A percentile compares a stretch with the other conserved stretches of the same genome.
phyloP scores from a whole-genome alignment of 2,329 filamentous ascomycete genomes.

The Hypoxylon sp. region DNA sequence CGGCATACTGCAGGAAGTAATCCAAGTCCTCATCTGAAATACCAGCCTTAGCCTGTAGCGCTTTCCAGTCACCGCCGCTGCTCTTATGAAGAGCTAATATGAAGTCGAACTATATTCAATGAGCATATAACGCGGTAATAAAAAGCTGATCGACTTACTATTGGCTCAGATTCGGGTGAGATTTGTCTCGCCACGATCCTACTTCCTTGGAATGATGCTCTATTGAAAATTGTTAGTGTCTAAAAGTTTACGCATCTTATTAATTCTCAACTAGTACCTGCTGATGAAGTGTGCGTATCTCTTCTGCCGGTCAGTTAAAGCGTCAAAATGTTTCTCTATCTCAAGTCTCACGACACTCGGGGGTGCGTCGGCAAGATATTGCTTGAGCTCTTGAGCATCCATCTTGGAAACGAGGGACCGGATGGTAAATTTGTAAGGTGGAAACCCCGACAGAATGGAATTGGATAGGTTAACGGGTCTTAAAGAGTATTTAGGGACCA shows the following conservation, averaged over 20 bases:
- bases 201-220: constrained; percentile 82
- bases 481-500: constrained; percentile 31
- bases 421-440: constrained; percentile 17
- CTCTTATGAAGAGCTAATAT: constrained; percentile 80
- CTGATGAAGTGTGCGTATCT: constrained; percentile 93
- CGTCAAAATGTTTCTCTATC: constrained; percentile 93
- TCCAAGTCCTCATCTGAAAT: constrained; percentile 75
- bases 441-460: constrained; percentile 4
- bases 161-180: constrained; percentile 84
- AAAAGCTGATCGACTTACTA: constrained; percentile 56
- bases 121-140: constrained; percentile 22
- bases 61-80: constrained; percentile 78
- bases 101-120: constrained; percentile 73
- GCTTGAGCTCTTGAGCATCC: constrained; percentile 73
- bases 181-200: constrained; percentile 85
- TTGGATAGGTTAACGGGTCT: constrained; percentile 4
- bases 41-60: constrained; percentile 74
- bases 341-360: constrained; percentile 89
- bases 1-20: constrained; percentile 82
- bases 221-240: constrained; percentile 54
- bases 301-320: constrained; percentile 81
- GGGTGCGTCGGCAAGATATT: constrained; percentile 92
- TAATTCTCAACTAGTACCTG: constrained; percentile 65
- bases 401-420: constrained; percentile 59
- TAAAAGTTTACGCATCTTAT: background rate